Base-by-base conservation (phyloP, 2,329 filamentous ascomycete genomes). In the Fusarium continuum region DNA sequence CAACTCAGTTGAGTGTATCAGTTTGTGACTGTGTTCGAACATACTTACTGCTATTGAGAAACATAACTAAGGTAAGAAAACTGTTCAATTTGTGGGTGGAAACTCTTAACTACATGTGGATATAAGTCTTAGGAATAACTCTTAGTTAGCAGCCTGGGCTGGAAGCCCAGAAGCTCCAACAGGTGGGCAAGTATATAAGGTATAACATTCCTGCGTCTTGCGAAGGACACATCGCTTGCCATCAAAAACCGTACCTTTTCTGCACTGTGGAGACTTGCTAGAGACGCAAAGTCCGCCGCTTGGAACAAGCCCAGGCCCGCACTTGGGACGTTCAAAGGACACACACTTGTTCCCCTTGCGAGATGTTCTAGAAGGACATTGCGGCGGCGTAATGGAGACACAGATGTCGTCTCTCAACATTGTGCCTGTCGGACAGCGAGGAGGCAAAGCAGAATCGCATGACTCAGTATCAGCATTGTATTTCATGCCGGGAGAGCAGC, bases 161-260 rank as follows among this genome's bases (percentile, higher is more conserved):
- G 56, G 22, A 3, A 59, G 20, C 16, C 46, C 55, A n/a, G 41
- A 10, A 4, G 25, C 40, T 2, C 54, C 46, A 11, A 60, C 25
- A 25, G 46, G 45, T 2, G 54, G 54, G 4, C 54, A 59, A 2
- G 55, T 46, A 7, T 59, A 40, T 17, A 60, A 20, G 4, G 54
- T 59, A 5, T 59, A 60, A 19, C 56, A 60, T 17, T 59, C 46
- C 2, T 58, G 29, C 0, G 56, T 53, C 4, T 41, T 53, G 1
- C 56, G 46, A 39, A 60, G 59, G 6, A 60, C 46, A 17, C 56
- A 59, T 13, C 40, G 36, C 22, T 53, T 60, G 0, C 56, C 56
- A 10, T 60, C 54, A 19, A 59, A 60, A 29, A 60, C 28, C 3
- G 54, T 46, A 3, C 56, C 54, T 17, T 60, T 39, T 14, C 56